Base-by-base conservation (phyloP, 768 basidiomycete species). In the Sistotremastrum suecicum region DNA sequence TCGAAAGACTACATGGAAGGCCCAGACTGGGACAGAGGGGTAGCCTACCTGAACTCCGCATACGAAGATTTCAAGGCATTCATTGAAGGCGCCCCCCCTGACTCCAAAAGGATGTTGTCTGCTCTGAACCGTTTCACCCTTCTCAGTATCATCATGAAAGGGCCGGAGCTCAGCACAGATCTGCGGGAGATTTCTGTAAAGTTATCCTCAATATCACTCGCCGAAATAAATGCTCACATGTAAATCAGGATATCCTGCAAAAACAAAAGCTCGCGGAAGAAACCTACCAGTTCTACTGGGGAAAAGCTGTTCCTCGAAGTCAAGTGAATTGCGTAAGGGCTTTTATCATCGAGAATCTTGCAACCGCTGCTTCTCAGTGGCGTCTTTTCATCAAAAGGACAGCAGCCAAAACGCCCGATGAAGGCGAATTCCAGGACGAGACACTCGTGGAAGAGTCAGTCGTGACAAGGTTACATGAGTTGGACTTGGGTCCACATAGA, bases 71-170 rank as follows among this genome's bases (percentile, higher is more conserved):
- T 78, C 9, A 75, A 74, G 51, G 59, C 60, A 1, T 82, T 72
- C 55, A 62, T 78, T 2, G 59, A 62, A 0, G 59, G 72, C 39
- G 76, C 78, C 0, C 77, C 79, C 0, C 80, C 78, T 0, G 79
- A 81, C 53, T 71, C 72, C 41, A 63, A 75, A 9, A 66, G 78
- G 52, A 73, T 77, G 69, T 71, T 72, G 60, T 71, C 67, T 35
- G 69, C 79, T 3, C 54, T 73, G 8, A 74, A 76, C 53, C 78
- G 78, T 76, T 70, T 69, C 55, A 69, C 78, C 11, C 54, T 75
- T 11, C 63, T 80, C 36, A 68, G 65, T 5, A 58, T 82, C 32
- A 62, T 72, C 4, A 63, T 76, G 44, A 67, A 64, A 39, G 77
- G 76, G 2, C 63, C 69, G 0, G 66, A 75, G 29, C 51, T 76